phyloP scores from a whole-genome alignment of 768 basidiomycete species.

The Suillus tomentosus region DNA sequence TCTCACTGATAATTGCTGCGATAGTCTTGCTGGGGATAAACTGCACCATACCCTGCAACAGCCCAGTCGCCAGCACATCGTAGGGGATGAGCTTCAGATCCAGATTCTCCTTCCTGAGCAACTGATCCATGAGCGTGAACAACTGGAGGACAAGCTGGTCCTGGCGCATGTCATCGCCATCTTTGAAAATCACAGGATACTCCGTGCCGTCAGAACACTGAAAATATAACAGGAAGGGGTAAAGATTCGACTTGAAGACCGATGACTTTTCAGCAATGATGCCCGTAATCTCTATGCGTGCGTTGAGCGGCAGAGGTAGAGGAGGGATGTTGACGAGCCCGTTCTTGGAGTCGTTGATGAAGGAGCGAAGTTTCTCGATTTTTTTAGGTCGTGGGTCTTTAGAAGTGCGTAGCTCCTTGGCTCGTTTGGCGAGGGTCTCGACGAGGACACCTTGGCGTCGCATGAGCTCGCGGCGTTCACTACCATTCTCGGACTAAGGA shows the following conservation, averaged over 20 bases:
- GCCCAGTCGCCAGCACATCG: constrained; percentile 90
- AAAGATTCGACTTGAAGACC: constrained; percentile 97
- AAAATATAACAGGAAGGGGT: constrained; percentile 89
- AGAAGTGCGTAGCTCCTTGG: constrained; percentile 82
- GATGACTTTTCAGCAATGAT: constrained; percentile 91
- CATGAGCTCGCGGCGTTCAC: constrained; percentile 83
- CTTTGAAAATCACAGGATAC: constrained; percentile 97
- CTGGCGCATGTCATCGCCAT: constrained; percentile 97
- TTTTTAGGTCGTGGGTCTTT: constrained; percentile 97
- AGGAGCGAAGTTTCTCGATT: constrained; percentile 90
- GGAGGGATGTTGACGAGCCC: constrained; percentile 76
- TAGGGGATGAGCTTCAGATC: constrained; percentile 92
- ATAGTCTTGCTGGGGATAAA: constrained; percentile 96
- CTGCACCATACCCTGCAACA: constrained; percentile 92
- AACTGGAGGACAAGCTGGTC: constrained; percentile 98
- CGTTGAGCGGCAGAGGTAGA: constrained; percentile 89
- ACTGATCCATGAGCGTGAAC: constrained; percentile 96
- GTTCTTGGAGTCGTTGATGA: constrained; percentile 84
- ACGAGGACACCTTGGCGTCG: constrained; percentile 90
- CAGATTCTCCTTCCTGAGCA: constrained; percentile 92
- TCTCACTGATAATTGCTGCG: constrained; percentile 91
- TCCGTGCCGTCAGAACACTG: constrained; percentile 82
- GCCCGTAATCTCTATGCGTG: constrained; percentile 80
- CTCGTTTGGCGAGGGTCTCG: constrained; percentile 80
- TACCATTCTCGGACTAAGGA: constrained; percentile 67